Conservation (phyloP, 106 monocot genomes). For the Chionographis japonica region DNA sequence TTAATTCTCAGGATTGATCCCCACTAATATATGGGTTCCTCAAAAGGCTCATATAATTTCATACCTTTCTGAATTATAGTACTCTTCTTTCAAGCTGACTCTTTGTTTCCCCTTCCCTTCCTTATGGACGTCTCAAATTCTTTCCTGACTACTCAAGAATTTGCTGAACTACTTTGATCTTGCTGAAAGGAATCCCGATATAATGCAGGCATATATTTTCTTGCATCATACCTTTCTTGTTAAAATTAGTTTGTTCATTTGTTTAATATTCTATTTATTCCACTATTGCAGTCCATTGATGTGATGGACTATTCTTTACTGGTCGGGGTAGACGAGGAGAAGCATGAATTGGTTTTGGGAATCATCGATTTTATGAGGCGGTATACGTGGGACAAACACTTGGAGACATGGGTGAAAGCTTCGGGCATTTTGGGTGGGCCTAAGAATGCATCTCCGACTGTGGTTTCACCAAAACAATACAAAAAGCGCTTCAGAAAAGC, state of each 20-base stretch:
- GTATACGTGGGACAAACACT: constrained; percentile 77
- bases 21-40: no score
- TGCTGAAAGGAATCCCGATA: no score
- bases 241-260: no score
- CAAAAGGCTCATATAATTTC: no score
- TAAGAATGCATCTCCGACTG: constrained; percentile 66
- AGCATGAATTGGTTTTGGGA: constrained; percentile 53
- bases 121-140: neutral
- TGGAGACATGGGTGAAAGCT: constrained; percentile 76
- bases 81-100: no score
- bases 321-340: constrained; percentile 64
- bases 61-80: no score
- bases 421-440: constrained; percentile 72
- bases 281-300: constrained; percentile 48
- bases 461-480: constrained; percentile 78
- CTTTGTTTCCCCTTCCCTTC: no score
- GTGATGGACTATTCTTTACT: constrained; percentile 84
- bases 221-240: neutral
- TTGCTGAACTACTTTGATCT: neutral
- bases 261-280: neutral
- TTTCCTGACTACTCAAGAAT: neutral
- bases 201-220: neutral
- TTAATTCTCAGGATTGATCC: no score
- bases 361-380: constrained; percentile 80
- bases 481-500: constrained; percentile 72